These are phyloP conservation scores for Mariannaea elegans DNA, from an alignment of 2,329 filamentous ascomycete species.

Conservation along the genomic window DNA sequence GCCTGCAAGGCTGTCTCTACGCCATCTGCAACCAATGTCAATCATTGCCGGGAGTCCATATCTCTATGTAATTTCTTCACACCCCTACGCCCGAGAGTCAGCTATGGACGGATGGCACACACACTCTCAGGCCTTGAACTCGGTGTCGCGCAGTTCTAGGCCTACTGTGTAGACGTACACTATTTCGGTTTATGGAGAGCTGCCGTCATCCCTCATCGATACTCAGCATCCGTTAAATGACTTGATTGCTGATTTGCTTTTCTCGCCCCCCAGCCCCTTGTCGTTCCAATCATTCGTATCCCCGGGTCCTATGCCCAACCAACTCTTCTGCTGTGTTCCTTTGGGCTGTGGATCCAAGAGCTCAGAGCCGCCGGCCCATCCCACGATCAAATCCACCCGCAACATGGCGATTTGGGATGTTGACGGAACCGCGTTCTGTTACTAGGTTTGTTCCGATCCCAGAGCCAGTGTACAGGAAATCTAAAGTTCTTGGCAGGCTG, in stretches of 20 bases:
- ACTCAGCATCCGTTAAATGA: background rate
- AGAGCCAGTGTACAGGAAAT: background rate
- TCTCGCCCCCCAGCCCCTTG: background rate
- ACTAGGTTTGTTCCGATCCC: constrained; percentile 14
- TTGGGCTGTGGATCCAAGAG: constrained; percentile 18
- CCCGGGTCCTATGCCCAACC: no score
- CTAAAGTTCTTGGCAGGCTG: constrained; percentile 7
- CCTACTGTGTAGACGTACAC: no score
- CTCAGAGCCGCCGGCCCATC: constrained; percentile 9
- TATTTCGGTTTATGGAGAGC: background rate
- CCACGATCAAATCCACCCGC: constrained; percentile 21
- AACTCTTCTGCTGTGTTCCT: constrained; percentile 1
- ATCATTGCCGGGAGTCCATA: constrained; percentile 19
- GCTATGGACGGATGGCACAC: constrained; percentile 22
- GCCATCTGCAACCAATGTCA: constrained; percentile 6
- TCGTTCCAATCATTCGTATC: no score
- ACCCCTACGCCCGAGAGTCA: constrained; percentile 34
- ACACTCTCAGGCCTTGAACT: background rate
- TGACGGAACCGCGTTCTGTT: constrained; percentile 22
- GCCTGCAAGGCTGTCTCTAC: constrained; percentile 16
- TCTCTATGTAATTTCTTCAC: constrained; percentile 17
- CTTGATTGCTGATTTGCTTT: background rate
- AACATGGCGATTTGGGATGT: constrained; percentile 27
- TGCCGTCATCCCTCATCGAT: constrained; percentile 7
- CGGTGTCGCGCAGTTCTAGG: no score